Conservation (phyloP, 2,329 filamentous ascomycete genomes). For the Magnaporthales sp. region DNA sequence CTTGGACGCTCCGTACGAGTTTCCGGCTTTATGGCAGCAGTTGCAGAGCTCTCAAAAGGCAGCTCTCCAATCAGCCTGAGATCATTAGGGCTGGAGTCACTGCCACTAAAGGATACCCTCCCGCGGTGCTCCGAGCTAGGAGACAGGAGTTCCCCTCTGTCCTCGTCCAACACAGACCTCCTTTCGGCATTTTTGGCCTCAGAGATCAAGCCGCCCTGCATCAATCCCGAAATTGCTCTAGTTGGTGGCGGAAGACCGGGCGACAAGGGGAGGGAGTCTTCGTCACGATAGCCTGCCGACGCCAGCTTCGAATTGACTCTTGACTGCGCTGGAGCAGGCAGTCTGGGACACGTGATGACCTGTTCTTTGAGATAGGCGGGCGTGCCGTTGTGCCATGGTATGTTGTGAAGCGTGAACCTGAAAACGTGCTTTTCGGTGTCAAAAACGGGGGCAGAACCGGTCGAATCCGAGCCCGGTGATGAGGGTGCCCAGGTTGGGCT, state of each 20-base stretch:
- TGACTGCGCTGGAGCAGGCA: constrained; percentile 62
- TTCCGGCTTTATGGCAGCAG: no score
- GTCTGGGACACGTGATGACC: constrained; percentile 56
- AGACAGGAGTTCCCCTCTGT: neutral
- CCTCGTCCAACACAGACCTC: neutral
- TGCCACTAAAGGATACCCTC: neutral
- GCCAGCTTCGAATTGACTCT: constrained; percentile 37
- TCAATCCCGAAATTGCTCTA: constrained; percentile 37
- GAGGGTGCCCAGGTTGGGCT: constrained; percentile 22
- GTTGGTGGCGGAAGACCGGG: constrained; percentile 33
- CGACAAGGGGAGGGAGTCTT: constrained; percentile 27
- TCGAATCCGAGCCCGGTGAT: constrained; percentile 37
- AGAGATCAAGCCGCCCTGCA: constrained; percentile 36
- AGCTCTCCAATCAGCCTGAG: neutral
- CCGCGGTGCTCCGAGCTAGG: neutral
- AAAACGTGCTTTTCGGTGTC: constrained; percentile 56
- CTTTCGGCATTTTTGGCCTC: constrained; percentile 40
- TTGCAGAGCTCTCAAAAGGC: neutral
- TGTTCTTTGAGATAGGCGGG: constrained; percentile 47
- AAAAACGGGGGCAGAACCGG: constrained; percentile 44
- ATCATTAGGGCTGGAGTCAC: neutral
- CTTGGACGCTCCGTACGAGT: neutral
- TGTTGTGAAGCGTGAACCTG: constrained; percentile 59
- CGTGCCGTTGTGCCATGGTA: constrained; percentile 20
- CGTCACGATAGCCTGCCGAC: constrained; percentile 15